Evolutionary conservation across 345 rosid genomes (phyloP), one percentile per base, ranked within the genome.

Genomic region (Noccaea bulbosa): DNA sequence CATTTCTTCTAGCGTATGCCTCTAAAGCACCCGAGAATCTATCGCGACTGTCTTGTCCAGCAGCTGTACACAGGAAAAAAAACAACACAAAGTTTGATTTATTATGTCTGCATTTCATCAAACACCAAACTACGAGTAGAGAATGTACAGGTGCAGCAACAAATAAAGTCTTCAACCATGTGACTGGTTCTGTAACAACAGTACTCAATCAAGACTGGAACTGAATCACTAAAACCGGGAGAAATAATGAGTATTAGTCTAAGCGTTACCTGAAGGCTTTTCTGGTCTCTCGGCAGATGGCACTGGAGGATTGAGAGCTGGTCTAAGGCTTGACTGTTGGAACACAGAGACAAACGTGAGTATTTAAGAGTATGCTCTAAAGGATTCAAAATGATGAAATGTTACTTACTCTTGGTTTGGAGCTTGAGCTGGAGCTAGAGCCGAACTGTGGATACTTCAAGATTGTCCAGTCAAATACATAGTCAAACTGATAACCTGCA

Each of bases 401-500:
- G 38, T 8, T 43, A 74, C 89, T 73, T 48, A 94, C 99, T 79
- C 92, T 78, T 68, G 84, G 80, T 82, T 89, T 88, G 56, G 99
- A 84, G 78, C 91, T 86, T 17, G 99, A 87, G 74, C 96, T 82
- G 47, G 96, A 80, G 32, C 67, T 67, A 5, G 96, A 77, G 62
- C 92, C 85, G 17, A 85, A 80, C 81, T 90, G 99, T 7, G 98
- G 99, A 79, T 89, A 86, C 83, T 87, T 95, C 86, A 86, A 69
- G 44, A 92, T 80, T 20, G 98, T 94, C 98, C 99, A 95, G 82
- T 95, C 98, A 75, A 95, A 95, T 20, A 94, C 98, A 68, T 85
- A 87, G 72, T 94, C 99, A 84, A 92, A 90, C 76, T 92, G 98
- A 83, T 95, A 90, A 44, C 97, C 98, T 95, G 82, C 78, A 81